A percentile compares a stretch with the other conserved stretches of the same genome.
These are phyloP conservation scores for Botryotinia globosa DNA, from an alignment of 2,329 filamentous ascomycete genomes.

Conservation along the genomic window DNA sequence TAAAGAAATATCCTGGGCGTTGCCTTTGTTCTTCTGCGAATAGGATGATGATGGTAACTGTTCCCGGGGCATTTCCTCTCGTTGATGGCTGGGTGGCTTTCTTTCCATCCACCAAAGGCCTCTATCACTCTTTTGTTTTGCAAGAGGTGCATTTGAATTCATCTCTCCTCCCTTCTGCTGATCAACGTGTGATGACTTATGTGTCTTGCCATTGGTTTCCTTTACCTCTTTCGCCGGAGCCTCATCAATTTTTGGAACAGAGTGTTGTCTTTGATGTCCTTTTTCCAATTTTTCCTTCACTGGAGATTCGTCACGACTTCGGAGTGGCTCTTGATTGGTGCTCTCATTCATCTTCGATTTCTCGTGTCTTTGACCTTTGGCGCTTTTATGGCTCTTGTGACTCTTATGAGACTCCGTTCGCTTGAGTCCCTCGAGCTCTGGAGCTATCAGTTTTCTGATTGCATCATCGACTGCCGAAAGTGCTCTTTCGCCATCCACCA, in stretches of 20 bases:
- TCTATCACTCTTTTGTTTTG: constrained; percentile 19
- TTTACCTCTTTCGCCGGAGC: background rate
- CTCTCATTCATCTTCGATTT: constrained; percentile 13
- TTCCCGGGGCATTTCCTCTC: background rate
- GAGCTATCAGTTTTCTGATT: constrained; percentile 13
- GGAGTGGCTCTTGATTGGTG: background rate
- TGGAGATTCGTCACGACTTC: constrained; percentile 13
- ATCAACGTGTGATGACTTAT: background rate
- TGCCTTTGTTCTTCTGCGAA: constrained; percentile 1
- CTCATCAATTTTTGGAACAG: background rate
- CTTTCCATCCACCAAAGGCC: constrained; percentile 20
- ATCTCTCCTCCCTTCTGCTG: background rate
- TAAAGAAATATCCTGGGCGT: background rate
- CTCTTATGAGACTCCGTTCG: constrained; percentile 15
- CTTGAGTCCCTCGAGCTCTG: constrained; percentile 16
- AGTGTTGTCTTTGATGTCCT: constrained; percentile 4
- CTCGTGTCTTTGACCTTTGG: background rate
- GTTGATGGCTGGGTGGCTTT: constrained; percentile 9
- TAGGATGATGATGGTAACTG: constrained; percentile 8
- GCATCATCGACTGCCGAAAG: constrained; percentile 18
- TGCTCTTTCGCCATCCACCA: constrained; percentile 6
- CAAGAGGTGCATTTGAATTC: background rate
- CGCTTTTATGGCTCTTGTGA: constrained; percentile 9
- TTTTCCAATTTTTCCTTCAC: constrained; percentile 4
- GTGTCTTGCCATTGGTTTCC: background rate